Percentiles rank a stretch among this genome's conserved stretches.
Conservation (phyloP, 164 flowering plant genomes). For the Paratinospora sagittata region DNA sequence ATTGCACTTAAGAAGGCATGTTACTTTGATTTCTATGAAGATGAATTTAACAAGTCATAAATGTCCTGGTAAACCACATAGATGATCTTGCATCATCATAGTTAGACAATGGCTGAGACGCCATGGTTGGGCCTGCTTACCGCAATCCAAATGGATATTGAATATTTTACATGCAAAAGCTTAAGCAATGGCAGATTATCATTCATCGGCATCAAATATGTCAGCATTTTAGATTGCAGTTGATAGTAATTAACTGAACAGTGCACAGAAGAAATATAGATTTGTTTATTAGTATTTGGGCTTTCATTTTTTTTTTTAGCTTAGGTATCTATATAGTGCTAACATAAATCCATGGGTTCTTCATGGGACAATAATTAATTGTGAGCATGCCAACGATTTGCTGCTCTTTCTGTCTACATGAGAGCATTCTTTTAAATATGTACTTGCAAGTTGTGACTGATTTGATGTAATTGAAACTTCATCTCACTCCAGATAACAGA, state of each 20-base stretch:
- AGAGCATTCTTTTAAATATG: neutral
- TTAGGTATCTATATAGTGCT: neutral
- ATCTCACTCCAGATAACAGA: slow-evolving; percentile 67
- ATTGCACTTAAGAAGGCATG: slow-evolving; percentile 84
- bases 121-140: neutral
- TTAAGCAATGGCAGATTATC: neutral
- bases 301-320: neutral
- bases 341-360: too few relatives aligned
- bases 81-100: neutral
- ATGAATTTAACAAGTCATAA: neutral
- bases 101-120: neutral
- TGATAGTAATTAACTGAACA: neutral
- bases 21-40: neutral
- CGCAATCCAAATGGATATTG: neutral
- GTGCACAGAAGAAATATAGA: neutral
- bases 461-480: neutral
- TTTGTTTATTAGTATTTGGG: neutral
- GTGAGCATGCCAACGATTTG: neutral
- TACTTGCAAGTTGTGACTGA: neutral
- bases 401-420: neutral
- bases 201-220: neutral
- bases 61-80: neutral
- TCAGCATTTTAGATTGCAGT: neutral
- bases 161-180: neutral
- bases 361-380: neutral